These are phyloP conservation scores for Serendipita sp. DNA, from an alignment of 768 basidiomycete genomes.

Conservation along the genomic window DNA sequence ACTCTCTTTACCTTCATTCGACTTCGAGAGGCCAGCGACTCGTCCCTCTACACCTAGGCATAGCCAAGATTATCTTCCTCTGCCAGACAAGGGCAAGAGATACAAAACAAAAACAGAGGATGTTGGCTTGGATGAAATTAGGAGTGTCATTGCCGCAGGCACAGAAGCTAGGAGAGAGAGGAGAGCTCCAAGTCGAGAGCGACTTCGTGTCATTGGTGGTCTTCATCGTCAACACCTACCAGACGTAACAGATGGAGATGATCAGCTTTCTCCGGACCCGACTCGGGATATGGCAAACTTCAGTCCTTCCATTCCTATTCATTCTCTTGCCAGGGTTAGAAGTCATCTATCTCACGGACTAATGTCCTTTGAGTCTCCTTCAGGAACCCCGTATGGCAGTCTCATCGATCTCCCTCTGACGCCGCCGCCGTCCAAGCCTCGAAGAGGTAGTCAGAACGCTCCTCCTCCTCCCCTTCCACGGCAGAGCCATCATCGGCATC, in stretches of 20 bases:
- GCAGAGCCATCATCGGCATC: background rate
- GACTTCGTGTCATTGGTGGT: background rate
- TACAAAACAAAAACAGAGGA: background rate
- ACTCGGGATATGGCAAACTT: background rate
- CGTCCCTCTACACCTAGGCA: slow-evolving; percentile 1
- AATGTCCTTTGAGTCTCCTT: background rate
- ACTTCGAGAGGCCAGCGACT: background rate
- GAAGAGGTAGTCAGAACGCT: background rate
- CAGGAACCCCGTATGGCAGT: background rate
- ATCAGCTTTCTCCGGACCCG: background rate
- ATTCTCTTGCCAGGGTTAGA: background rate
- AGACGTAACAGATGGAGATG: background rate
- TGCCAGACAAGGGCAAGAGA: background rate
- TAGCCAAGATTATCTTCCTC: slow-evolving; percentile 1
- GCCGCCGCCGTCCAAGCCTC: background rate
- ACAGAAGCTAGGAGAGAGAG: background rate
- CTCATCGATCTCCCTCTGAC: background rate
- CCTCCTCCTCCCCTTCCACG: background rate
- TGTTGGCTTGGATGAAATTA: background rate
- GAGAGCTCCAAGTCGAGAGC: background rate
- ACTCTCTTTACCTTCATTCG: background rate
- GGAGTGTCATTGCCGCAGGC: slow-evolving; percentile 1
- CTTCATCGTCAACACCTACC: background rate
- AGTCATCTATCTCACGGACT: background rate
- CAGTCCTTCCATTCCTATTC: background rate